A percentile compares a stretch with the other conserved stretches of the same genome.
phyloP scores from a whole-genome alignment of 805 yeast species.

The Saccharomycopsis schoenii region DNA sequence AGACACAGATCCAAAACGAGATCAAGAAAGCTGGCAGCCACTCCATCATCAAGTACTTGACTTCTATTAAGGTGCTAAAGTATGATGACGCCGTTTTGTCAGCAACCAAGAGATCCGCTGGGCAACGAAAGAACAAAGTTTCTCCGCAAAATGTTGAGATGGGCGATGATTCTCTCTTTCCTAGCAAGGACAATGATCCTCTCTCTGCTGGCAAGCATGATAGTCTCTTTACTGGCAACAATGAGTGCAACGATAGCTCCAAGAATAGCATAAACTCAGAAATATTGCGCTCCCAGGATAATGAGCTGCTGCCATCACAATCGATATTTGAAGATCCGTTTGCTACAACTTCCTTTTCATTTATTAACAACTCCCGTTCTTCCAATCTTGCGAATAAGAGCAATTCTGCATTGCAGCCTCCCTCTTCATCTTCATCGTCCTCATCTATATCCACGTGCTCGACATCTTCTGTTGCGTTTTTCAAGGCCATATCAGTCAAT shows the following conservation, averaged over 20 bases:
- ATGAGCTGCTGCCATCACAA: too few relatives aligned
- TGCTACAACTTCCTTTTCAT: background rate
- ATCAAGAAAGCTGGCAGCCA: background rate
- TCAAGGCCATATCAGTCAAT: too few relatives aligned
- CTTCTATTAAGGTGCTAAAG: background rate
- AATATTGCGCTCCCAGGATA: too few relatives aligned
- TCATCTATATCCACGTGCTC: background rate
- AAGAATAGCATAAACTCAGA: too few relatives aligned
- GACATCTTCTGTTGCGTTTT: background rate
- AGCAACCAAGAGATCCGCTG: background rate
- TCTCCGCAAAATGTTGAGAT: too few relatives aligned
- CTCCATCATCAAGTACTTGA: background rate
- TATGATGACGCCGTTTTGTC: background rate
- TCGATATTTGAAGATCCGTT: too few relatives aligned
- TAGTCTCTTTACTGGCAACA: too few relatives aligned
- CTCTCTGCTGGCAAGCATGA: too few relatives aligned
- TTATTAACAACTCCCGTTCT: background rate
- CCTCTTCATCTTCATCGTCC: background rate
- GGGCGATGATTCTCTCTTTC: too few relatives aligned
- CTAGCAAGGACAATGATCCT: too few relatives aligned
- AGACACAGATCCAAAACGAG: background rate
- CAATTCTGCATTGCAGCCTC: background rate
- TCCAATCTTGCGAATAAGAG: background rate
- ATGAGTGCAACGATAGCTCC: too few relatives aligned
- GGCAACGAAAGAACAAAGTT: background rate